A percentile compares a stretch with the other conserved stretches of the same genome.
Conservation (phyloP, 2,329 filamentous ascomycete species). For the Dactylonectria estremocensis region DNA sequence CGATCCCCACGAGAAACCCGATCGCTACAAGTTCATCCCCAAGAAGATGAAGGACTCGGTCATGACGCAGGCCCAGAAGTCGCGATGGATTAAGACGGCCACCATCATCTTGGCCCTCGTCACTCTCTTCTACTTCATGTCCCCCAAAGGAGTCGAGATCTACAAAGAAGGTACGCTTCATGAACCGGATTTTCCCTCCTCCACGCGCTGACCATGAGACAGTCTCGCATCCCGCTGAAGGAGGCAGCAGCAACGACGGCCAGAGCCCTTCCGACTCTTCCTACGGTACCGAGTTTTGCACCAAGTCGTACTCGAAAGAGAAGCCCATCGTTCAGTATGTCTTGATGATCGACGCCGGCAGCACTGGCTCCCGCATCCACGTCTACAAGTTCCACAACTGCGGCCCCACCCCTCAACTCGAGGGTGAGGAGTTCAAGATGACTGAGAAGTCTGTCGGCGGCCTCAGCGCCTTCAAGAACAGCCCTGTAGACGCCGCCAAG, state of each 20-base stretch:
- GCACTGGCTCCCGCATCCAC: constrained; percentile 97
- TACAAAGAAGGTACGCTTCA: constrained; percentile 61
- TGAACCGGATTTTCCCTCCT: constrained; percentile 8
- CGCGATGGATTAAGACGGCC: constrained; percentile 76
- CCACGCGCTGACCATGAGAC: constrained; percentile 21
- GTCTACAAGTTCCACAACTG: constrained; percentile 99
- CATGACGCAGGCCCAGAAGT: constrained; percentile 76
- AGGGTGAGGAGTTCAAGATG: constrained; percentile 94
- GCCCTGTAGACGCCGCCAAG: constrained; percentile 89
- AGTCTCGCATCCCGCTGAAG: constrained; percentile 44
- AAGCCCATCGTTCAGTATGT: constrained; percentile 98
- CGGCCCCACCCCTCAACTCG: constrained; percentile 93
- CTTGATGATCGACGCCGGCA: constrained; percentile 98
- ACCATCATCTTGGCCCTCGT: constrained; percentile 73
- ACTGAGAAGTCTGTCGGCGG: constrained; percentile 88
- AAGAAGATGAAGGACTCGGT: constrained; percentile 69
- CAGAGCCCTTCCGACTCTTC: constrained; percentile 73
- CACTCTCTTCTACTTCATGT: constrained; percentile 75
- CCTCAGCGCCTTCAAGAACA: constrained; percentile 88
- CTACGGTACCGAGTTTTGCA: constrained; percentile 81
- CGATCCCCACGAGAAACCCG: constrained; percentile 77
- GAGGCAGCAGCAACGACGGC: constrained; percentile 54
- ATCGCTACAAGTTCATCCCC: constrained; percentile 68
- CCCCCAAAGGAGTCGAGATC: constrained; percentile 71
- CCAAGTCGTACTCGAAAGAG: constrained; percentile 84